A percentile compares a stretch with the other conserved stretches of the same genome.
Evolutionary conservation across 2,329 filamentous ascomycete species (phyloP).

Genomic region (Sporothrix schenckii): DNA sequence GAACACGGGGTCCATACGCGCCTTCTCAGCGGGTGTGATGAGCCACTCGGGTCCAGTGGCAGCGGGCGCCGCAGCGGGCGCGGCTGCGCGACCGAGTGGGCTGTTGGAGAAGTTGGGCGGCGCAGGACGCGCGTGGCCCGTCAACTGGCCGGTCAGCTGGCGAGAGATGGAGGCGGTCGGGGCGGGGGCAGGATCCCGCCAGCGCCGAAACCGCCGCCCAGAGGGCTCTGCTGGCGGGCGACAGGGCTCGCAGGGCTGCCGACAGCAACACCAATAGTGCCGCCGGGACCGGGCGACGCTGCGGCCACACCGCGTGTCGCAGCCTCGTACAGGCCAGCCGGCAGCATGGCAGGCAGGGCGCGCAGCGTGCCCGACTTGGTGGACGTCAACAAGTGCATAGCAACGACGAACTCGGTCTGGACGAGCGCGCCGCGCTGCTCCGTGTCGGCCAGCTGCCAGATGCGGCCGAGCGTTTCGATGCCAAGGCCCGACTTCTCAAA

Average conservation of each 20-base stretch:
- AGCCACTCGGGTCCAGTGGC: constrained; percentile 67
- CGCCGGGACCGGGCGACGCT: constrained; percentile 11
- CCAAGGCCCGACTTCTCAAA: constrained; percentile 91
- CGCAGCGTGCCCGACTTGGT: constrained; percentile 83
- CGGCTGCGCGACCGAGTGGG: constrained; percentile 57
- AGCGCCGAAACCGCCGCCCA: constrained; percentile 38
- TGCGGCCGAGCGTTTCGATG: constrained; percentile 87
- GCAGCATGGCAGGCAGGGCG: constrained; percentile 76
- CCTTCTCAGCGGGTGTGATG: constrained; percentile 80
- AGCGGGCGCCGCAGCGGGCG: constrained; percentile 42
- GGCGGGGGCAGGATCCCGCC: constrained; percentile 51
- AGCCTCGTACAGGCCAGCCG: constrained; percentile 85
- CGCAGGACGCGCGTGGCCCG: constrained; percentile 19
- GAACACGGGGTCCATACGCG: constrained; percentile 85
- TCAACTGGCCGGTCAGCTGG: constrained; percentile 70
- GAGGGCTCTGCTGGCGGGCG: constrained; percentile 54
- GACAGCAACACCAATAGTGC: neutral
- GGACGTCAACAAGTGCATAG: constrained; percentile 94
- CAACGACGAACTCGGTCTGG: constrained; percentile 91
- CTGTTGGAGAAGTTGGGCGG: constrained; percentile 53
- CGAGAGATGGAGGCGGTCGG: constrained; percentile 70
- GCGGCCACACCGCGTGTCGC: constrained; percentile 66
- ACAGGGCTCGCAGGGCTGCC: constrained; percentile 43
- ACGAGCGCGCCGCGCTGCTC: constrained; percentile 88
- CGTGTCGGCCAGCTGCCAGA: constrained; percentile 94